Evolutionary conservation across 2,329 filamentous ascomycete species (phyloP), one percentile per base, ranked within the genome.

Genomic region (Claviceps sp.): DNA sequence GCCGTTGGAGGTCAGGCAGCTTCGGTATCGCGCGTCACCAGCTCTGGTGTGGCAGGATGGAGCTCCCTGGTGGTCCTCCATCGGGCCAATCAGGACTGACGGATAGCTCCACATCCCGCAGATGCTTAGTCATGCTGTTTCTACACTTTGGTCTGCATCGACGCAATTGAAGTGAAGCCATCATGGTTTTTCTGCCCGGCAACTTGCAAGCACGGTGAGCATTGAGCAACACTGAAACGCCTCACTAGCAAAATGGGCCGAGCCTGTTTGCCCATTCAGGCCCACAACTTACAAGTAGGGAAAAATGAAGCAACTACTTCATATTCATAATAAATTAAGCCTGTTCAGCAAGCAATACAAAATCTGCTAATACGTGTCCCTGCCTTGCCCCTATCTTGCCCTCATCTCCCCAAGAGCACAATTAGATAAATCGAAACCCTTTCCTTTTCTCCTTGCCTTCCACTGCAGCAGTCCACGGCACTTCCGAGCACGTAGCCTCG

Each of bases 11-110:
- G 62, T 67, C 69, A 71, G 69, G 69, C 69, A 71, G 68, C 69
- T 71, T 62, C 62, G 58, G 60, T 63, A 62, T 67, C 68, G 68
- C 67, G 69, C 67, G 69, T 70, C 67, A 69, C 65, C 62, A 60
- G 37, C 47, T 37, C 37, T 14, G 22, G 40, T 42, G 37, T 26
- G 40, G 40, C 22, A 43, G 26, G 7, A 22, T 18, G 16, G 11
- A 20, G n/a, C 38, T 40, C 14, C 14, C 14, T 16, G 38, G 5
- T n/a, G 16, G 20, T 20, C 2, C n/a, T 20, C 8, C 8, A 14
- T 11, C 26, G 26, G 20, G 42, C 52, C 50, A 54, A 52, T 51
- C 41, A 50, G 41, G 26, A 37, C 13, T 4, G 4, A 22, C 3
- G 0, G 1, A 37, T 40, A 13, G 38, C 41, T 41, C 40, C 37